Conservation (phyloP, 352 stramenopile species). For the Hyaloperonospora arabidopsidis region DNA sequence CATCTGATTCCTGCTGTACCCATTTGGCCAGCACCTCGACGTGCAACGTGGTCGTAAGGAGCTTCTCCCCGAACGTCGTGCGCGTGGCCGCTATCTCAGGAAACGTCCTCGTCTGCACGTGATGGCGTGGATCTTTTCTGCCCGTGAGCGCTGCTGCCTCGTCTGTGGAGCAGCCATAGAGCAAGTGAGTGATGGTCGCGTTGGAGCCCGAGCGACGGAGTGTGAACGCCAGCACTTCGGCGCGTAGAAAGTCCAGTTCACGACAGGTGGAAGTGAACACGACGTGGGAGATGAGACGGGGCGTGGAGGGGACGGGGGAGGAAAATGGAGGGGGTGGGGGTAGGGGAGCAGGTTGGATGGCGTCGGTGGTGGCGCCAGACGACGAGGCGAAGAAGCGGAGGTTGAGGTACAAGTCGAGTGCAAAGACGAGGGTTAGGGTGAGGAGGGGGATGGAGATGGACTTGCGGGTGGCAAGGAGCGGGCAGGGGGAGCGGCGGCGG, state of each 20-base stretch:
- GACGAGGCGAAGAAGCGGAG: constrained; percentile 50
- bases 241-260: constrained; percentile 53
- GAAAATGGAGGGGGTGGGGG: too few species aligned
- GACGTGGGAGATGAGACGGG: constrained; percentile 52
- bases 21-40: constrained; percentile 46
- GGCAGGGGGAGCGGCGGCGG: too few species aligned
- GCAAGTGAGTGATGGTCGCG: constrained; percentile 54
- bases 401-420: constrained; percentile 58
- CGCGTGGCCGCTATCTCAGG: constrained; percentile 22
- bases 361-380: constrained; percentile 22
- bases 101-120: constrained; percentile 44
- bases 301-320: constrained; percentile 27
- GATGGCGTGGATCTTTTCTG: constrained; percentile 45
- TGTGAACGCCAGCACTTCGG: constrained; percentile 63
- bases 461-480: too few species aligned
- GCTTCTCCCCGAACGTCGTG: constrained; percentile 47
- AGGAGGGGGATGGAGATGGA: constrained; percentile 3
- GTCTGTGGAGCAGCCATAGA: constrained; percentile 58
- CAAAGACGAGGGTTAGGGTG: constrained; percentile 36
- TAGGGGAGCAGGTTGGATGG: too few species aligned
- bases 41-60: constrained; percentile 60
- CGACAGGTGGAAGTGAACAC: constrained; percentile 72
- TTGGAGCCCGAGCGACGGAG: constrained; percentile 46
- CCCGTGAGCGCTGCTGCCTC: constrained; percentile 29
- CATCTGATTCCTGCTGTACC: constrained; percentile 31